Evolutionary conservation across 495 filamentous ascomycete species (phyloP).

Genomic region (Penicillium tannophilum): DNA sequence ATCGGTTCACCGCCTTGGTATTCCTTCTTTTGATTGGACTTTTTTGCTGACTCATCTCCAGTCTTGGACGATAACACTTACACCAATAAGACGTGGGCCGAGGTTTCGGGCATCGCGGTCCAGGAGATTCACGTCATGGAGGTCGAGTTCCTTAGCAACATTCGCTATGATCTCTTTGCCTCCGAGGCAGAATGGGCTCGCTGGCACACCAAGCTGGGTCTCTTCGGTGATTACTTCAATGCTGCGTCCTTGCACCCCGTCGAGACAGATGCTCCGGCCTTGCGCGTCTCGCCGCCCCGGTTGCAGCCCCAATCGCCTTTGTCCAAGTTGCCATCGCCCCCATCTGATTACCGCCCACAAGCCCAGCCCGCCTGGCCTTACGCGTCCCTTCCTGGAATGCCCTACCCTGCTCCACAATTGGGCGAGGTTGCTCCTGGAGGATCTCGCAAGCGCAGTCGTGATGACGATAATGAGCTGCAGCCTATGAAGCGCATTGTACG

Average conservation of each 20-base stretch:
- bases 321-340: conserved; percentile 58
- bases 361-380: conserved; percentile 35
- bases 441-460: conserved; percentile 72
- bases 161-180: conserved; percentile 89
- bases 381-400: conserved; percentile 26
- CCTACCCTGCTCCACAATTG: conserved; percentile 31
- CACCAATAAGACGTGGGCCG: conserved; percentile 99
- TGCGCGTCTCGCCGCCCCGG: conserved; percentile 40
- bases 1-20: conserved; percentile 27
- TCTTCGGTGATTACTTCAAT: conserved; percentile 80
- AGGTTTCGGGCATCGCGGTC: conserved; percentile 93
- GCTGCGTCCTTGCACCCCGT: conserved; percentile 50
- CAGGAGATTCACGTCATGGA: conserved; percentile 99
- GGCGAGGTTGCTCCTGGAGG: conserved; percentile 33
- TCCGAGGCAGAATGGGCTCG: conserved; percentile 80
- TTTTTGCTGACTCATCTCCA: conserved; percentile 40
- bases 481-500: conserved; percentile 64
- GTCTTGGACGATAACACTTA: conserved; percentile 98
- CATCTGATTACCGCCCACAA: conserved; percentile 36
- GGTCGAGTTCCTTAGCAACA: conserved; percentile 98
- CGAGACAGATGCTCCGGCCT: conserved; percentile 29
- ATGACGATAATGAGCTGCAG: conserved; percentile 64
- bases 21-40: conserved; percentile 10
- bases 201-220: conserved; percentile 80
- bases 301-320: conserved; percentile 39